phyloP scores from a whole-genome alignment of 805 yeast genomes.

The Dipodascopsis tothii region DNA sequence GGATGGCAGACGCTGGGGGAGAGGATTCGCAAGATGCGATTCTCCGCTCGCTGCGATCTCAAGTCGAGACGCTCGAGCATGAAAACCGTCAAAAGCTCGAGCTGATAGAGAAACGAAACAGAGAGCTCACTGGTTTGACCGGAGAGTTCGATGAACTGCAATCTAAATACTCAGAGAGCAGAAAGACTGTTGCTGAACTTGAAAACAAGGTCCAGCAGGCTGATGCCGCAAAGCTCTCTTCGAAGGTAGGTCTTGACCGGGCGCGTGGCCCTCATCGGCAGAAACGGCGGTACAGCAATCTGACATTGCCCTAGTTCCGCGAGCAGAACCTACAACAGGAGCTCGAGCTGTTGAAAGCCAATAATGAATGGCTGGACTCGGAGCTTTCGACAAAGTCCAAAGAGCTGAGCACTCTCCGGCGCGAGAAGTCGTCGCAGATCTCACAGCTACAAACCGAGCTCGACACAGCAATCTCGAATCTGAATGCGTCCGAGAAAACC shows the following conservation, averaged over 20 bases:
- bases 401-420: conserved; percentile 30
- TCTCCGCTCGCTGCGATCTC: conserved; percentile 1
- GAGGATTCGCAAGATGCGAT: background rate
- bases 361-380: conserved; percentile 38
- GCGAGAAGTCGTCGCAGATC: conserved; percentile 31
- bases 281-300: no score
- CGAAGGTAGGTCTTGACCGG: conserved; percentile 17
- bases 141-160: conserved; percentile 37
- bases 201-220: conserved; percentile 34
- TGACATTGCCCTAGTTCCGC: conserved; percentile 27
- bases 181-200: conserved; percentile 37
- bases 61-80: conserved; percentile 18
- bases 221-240: conserved; percentile 28
- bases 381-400: conserved; percentile 33
- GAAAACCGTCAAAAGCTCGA: conserved; percentile 29
- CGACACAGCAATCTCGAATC: conserved; percentile 34
- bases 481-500: conserved; percentile 26
- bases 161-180: conserved; percentile 33
- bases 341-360: conserved; percentile 35
- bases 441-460: conserved; percentile 32
- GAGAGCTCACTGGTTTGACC: conserved; percentile 30
- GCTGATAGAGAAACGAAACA: conserved; percentile 27
- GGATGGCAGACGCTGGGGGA: no score
- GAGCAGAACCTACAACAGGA: conserved; percentile 39
- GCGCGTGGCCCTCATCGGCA: no score